phyloP scores from a whole-genome alignment of 768 basidiomycete species.

The Melanogaster broomeanus region DNA sequence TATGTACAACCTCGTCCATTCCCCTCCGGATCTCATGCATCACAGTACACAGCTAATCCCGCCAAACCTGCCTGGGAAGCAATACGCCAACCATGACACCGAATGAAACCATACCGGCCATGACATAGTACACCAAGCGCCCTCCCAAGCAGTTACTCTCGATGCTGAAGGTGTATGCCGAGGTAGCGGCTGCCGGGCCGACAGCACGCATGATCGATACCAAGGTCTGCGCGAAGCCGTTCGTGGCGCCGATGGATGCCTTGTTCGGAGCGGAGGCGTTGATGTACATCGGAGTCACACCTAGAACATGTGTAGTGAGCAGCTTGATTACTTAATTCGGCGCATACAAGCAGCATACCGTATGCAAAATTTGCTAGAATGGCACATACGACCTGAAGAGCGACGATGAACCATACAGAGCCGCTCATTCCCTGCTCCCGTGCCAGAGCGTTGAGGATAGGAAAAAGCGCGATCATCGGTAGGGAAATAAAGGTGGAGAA shows the following conservation, averaged over 20 bases:
- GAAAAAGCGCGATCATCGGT: slow-evolving; percentile 45
- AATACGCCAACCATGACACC: slow-evolving; percentile 24
- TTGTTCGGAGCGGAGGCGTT: slow-evolving; percentile 59
- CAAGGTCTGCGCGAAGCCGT: slow-evolving; percentile 42
- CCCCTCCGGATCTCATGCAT: too few relatives aligned
- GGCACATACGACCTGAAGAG: slow-evolving; percentile 48
- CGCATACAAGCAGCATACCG: slow-evolving; percentile 38
- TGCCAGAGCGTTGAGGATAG: slow-evolving; percentile 39
- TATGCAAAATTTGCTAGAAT: slow-evolving; percentile 49
- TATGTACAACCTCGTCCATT: too few relatives aligned
- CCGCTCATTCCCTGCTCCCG: slow-evolving; percentile 38
- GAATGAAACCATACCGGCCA: slow-evolving; percentile 22
- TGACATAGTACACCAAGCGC: slow-evolving; percentile 47
- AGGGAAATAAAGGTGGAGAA: slow-evolving; percentile 49
- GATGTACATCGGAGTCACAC: slow-evolving; percentile 67
- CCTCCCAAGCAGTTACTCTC: slow-evolving; percentile 45
- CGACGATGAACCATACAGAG: slow-evolving; percentile 47
- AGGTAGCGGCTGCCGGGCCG: slow-evolving; percentile 4
- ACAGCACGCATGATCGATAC: slow-evolving; percentile 9
- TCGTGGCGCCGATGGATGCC: slow-evolving; percentile 63
- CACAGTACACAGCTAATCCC: not conserved
- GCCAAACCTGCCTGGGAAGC: slow-evolving; percentile 33
- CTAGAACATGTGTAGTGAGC: slow-evolving; percentile 30
- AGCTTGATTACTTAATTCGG: too few relatives aligned
- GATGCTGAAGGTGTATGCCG: slow-evolving; percentile 5